Base-by-base conservation (phyloP, 2,329 filamentous ascomycete genomes). In the Colletotrichum siamense region DNA sequence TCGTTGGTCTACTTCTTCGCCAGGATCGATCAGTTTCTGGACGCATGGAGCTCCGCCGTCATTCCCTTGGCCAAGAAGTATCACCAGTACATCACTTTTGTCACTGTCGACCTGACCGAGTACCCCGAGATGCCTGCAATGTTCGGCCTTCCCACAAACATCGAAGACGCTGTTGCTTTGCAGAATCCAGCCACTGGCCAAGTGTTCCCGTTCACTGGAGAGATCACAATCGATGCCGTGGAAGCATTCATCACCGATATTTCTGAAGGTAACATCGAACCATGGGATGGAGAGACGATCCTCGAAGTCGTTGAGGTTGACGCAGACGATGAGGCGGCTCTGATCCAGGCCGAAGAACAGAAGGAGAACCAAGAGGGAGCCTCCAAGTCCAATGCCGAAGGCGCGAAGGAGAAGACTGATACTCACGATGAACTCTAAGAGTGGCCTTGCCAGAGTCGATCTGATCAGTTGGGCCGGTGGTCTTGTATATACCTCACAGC, bases 1-100 rank as follows among this genome's bases (percentile, higher is more conserved):
- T 86, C 85, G 3, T 75, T 87, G 2, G 83, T 86, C 8, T 85
- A 85, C 76, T 86, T 81, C 74, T 80, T 82, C 71, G 78, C 73
- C 28, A 68, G 76, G 55, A 49, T 71, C 4, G 77, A 82, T 1
- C 36, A 75, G 12, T 83, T 86, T 30, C 82, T 84, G 3, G 81
- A 85, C 4, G 77, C 75, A 1, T 89, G 86, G 79, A 81, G 12
- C 81, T 89, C 66, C 80, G 82, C 18, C 82, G 69, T 73, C 22
- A 39, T 72, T 3, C 57, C 85, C 4, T 79, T 89, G 6, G 72
- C 89, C 2, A 86, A 86, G 77, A 85, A 85, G 78, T 89, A 88
- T 80, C 78, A 82, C 70, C 87, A 89, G 15, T 89, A 88, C 72
- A 83, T 90, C 15, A 82, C 81, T 71, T 90, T 90, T 75, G 85